Evolutionary conservation across 805 yeast species (phyloP), one percentile per base, ranked within the genome.

Genomic region (Starmerella vitae): DNA sequence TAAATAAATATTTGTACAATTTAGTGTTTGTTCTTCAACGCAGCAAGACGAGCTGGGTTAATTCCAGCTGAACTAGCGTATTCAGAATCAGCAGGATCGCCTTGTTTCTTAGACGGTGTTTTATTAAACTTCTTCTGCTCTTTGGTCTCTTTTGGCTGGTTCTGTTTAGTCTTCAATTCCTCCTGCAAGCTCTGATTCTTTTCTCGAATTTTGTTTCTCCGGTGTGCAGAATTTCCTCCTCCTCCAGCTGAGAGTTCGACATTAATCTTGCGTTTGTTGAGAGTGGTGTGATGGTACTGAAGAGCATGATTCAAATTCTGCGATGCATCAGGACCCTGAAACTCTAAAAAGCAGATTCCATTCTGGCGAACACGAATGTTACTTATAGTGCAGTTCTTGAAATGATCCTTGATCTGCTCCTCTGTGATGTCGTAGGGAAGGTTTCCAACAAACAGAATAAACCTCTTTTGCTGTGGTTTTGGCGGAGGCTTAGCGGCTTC

Each of bases 161-260:
- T 46, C 39, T 51, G 56, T 34, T 56, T 65, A 43, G 57, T 63
- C 44, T 52, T 61, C 50, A 93, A 70, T 54, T 86, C 94, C 20
- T 67, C 77, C 32, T 69, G 70, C 50, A 86, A 62, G 52, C 76
- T 77, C 33, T 72, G 78, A 57, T 88, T 88, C 66, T 88, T 88
- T 35, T 70, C 71, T 53, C 74, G 72, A 50, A 91, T 68, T 60
- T 91, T 91, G 39, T 71, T 68, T 34, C 51, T 41, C 12, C 69
- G 53, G 39, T 64, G 67, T 42, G 69, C 63, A 8, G 93, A 76
- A 57, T 88, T 88, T 41, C 96, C 96, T 34, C 98, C 98, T 30
- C 98, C 98, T 41, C 98, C 98, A 36, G 84, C 98, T 2, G 97
- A 91, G 51, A 91, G 68, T 58, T 91, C 98, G 26, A 91, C 96